Conservation (phyloP, 768 basidiomycete species). For the Psilocybe subaeruginosa region DNA sequence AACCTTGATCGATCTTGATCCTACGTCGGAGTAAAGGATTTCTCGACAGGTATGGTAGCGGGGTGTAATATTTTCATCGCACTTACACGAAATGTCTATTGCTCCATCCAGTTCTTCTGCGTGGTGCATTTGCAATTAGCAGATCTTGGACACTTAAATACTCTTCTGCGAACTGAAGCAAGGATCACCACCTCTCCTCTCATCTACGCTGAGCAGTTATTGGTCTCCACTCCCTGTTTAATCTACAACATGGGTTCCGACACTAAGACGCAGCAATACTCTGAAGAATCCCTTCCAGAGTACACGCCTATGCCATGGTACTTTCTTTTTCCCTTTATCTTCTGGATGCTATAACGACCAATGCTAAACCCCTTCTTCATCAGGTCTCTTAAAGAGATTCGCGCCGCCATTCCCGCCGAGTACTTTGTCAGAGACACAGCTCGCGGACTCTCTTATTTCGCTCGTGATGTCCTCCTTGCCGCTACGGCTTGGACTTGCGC, state of each 20-base stretch:
- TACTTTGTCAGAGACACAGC: conserved; percentile 46
- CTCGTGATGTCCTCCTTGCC: conserved; percentile 49
- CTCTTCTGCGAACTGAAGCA: background rate
- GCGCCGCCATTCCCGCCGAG: conserved; percentile 48
- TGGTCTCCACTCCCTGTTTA: conserved; percentile 13
- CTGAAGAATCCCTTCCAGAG: conserved; percentile 42
- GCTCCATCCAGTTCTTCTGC: conserved; percentile 12
- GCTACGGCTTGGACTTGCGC: conserved; percentile 45
- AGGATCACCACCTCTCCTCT: conserved; percentile 11
- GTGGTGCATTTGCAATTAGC: conserved; percentile 1
- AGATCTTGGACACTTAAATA: conserved; percentile 23
- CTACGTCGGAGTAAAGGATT: conserved; percentile 10
- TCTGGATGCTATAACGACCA: background rate
- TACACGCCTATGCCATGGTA: conserved; percentile 54
- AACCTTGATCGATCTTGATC: conserved; percentile 6
- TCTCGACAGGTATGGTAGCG: conserved; percentile 6
- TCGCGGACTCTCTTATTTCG: conserved; percentile 43
- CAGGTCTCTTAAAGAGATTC: conserved; percentile 54
- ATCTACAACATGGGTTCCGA: conserved; percentile 24
- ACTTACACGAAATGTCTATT: conserved; percentile 6
- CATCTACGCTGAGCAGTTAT: conserved; percentile 1
- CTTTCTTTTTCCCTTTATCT: conserved; percentile 4
- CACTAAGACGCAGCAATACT: conserved; percentile 28
- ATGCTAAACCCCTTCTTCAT: background rate
- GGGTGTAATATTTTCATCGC: conserved; percentile 3